phyloP scores from a whole-genome alignment of 1,284 basidiomycete genomes.

The Leccinum griseonigrum region DNA sequence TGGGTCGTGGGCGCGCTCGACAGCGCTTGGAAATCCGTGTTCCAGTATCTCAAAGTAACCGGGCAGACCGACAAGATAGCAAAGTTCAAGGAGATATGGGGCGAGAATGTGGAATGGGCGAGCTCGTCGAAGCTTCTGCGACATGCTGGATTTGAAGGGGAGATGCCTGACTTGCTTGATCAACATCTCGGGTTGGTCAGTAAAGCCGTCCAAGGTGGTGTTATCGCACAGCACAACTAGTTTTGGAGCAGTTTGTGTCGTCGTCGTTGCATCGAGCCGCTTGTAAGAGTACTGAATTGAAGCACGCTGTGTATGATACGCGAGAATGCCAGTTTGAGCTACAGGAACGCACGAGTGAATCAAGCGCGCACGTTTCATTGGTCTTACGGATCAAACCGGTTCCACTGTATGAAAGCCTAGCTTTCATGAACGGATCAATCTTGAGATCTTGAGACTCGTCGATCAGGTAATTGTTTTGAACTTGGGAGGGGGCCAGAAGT shows the following conservation, averaged over 20 bases:
- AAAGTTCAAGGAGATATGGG: conserved; percentile 14
- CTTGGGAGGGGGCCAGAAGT: background rate
- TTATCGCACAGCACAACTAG: background rate
- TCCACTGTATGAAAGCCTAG: background rate
- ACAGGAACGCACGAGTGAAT: background rate
- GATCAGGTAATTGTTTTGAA: background rate
- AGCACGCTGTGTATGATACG: background rate
- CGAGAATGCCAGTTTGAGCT: background rate
- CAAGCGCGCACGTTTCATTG: too few species aligned
- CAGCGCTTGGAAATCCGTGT: conserved; percentile 18
- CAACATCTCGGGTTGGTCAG: background rate
- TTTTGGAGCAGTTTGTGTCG: too few species aligned
- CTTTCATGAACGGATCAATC: too few species aligned
- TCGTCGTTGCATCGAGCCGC: background rate
- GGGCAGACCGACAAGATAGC: background rate
- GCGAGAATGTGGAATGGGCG: conserved; percentile 15
- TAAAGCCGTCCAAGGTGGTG: background rate
- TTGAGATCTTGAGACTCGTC: background rate
- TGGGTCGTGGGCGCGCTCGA: conserved; percentile 20
- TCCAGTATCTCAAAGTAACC: conserved; percentile 12
- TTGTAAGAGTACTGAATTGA: background rate
- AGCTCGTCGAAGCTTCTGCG: background rate
- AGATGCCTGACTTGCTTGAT: background rate
- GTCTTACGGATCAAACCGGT: background rate
- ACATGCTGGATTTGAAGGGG: background rate